These are phyloP conservation scores for Leccinum broughii DNA, from an alignment of 768 basidiomycete species.

Conservation along the genomic window DNA sequence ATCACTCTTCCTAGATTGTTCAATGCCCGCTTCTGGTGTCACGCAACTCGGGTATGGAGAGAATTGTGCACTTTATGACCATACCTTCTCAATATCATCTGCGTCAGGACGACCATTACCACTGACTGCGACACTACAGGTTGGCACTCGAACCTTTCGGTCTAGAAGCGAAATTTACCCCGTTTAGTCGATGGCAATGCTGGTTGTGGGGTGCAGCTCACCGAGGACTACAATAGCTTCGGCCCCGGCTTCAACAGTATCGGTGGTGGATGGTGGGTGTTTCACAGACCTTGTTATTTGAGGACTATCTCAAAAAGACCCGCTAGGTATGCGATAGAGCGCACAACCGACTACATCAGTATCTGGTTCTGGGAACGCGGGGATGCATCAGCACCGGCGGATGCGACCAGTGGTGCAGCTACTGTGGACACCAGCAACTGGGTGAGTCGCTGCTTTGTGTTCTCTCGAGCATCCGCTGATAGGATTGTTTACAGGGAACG, in stretches of 20 bases:
- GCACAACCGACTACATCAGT: conserved; percentile 35
- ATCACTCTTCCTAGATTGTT: conserved; percentile 19
- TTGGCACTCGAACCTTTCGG: background rate
- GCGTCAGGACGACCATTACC: conserved; percentile 17
- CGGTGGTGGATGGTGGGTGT: conserved; percentile 41
- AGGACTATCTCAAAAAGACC: background rate
- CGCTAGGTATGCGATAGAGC: conserved; percentile 41
- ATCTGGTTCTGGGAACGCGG: conserved; percentile 44
- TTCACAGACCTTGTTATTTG: background rate
- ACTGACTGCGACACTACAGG: conserved; percentile 29
- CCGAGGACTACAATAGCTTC: conserved; percentile 27
- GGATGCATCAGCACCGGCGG: conserved; percentile 33
- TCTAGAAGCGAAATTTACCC: conserved; percentile 2
- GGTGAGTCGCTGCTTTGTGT: conserved; percentile 11
- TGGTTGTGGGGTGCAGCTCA: conserved; percentile 39
- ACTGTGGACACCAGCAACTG: conserved; percentile 25
- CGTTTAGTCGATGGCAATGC: conserved; percentile 30
- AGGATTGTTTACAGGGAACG: conserved; percentile 23
- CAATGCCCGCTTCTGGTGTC: conserved; percentile 26
- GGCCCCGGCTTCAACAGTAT: conserved; percentile 32
- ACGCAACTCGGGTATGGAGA: conserved; percentile 27
- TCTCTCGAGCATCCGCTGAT: background rate
- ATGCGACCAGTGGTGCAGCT: conserved; percentile 27
- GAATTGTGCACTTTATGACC: background rate
- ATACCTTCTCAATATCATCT: background rate